These are phyloP conservation scores for Backusella psychrophila DNA, from an alignment of 192 early-diverging fungal species.

Conservation along the genomic window DNA sequence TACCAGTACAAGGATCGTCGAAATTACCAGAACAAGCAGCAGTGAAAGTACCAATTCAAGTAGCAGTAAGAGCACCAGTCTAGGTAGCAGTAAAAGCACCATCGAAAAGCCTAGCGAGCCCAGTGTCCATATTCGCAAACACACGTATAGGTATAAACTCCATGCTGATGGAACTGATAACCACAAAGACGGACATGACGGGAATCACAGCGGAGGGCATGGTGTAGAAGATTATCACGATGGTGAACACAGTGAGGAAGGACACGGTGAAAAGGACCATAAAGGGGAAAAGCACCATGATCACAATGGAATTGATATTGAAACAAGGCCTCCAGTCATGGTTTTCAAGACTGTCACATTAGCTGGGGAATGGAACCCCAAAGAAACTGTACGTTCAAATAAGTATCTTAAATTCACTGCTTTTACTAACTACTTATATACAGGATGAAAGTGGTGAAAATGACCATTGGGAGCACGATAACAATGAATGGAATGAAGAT, in stretches of 20 bases:
- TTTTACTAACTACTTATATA: neutral
- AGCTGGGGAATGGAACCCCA: neutral
- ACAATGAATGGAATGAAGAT: neutral
- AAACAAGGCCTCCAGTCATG: constrained; percentile 20
- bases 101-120: too few species aligned
- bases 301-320: neutral
- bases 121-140: too few species aligned
- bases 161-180: neutral
- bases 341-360: constrained; percentile 6
- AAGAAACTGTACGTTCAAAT: neutral
- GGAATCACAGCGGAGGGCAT: neutral
- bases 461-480: neutral
- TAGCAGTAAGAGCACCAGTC: too few species aligned
- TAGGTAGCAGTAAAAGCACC: too few species aligned
- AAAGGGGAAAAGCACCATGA: neutral
- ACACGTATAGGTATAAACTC: too few species aligned
- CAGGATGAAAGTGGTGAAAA: neutral
- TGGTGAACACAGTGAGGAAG: neutral
- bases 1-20: too few species aligned
- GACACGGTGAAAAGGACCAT: neutral
- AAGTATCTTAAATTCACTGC: neutral
- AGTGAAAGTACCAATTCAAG: too few species aligned
- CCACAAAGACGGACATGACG: too few species aligned
- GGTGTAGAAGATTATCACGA: neutral
- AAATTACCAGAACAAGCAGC: too few species aligned